Evolutionary conservation across 805 yeast genomes (phyloP), one percentile per base, ranked within the genome.

Genomic region (Wickerhamiella dianesei): DNA sequence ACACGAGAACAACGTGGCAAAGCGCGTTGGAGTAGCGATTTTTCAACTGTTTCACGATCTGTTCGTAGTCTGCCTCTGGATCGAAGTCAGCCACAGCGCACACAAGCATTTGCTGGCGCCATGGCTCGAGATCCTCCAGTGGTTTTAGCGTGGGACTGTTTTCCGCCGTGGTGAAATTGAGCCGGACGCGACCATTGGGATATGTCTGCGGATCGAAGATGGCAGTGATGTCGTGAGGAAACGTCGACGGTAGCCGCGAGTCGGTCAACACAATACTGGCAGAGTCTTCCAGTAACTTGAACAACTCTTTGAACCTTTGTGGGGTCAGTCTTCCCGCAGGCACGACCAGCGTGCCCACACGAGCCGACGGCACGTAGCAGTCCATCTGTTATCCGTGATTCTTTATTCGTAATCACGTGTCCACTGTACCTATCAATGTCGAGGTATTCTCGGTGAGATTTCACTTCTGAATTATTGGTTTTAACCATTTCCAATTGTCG

Each of bases 51-150:
- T 52, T 56, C 40, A 73, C 51, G 40, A 65, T 61, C 1, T 45
- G 51, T 1, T 59, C 60, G 12, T 56, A 51, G 8, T 57, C 56
- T 12, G 60, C 44, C 6, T 56, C 57, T 3, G 53, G 40, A 12
- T 37, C 40, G 3, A 53, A 60, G 21, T 67, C 64, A 1, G 64
- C 59, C 21, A 77, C 53, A 3, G 78, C 81, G 41, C 77, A 59
- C 1, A 63, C 65, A 41, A 59, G 53, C 54, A 85, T 75, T 0
- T 82, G 76, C 58, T 86, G 85, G 44, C 96, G 66, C 63, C 75
- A 86, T 1, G 96, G 95, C 64, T 92, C 96, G 52, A 89, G 77
- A 62, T 89, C 97, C 54, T 82, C 84, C 39, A 89, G 66, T 45
- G 82, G 79, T 4, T 79, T 63, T 21, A 81, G 71, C 37, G 76